A percentile compares a stretch with the other conserved stretches of the same genome.
Conservation (phyloP, 2,329 filamentous ascomycete species). For the Saccharata proteae region DNA sequence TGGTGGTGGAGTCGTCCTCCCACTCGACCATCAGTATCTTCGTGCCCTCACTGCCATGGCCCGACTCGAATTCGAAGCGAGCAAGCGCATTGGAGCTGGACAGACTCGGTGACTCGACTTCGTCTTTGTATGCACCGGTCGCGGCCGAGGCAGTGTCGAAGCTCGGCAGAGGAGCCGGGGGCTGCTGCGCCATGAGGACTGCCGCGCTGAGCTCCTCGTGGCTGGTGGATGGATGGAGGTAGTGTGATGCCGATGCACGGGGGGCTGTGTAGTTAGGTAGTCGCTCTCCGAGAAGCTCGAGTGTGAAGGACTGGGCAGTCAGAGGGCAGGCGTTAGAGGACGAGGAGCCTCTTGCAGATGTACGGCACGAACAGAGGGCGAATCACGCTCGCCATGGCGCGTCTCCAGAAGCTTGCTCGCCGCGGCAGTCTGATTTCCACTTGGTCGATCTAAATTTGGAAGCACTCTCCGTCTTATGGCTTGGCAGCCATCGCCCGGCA, state of each 20-base stretch:
- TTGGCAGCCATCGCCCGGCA: too few species aligned
- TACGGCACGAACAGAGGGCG: too few species aligned
- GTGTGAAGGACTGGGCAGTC: too few species aligned
- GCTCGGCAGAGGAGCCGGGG: conserved; percentile 19
- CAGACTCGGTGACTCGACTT: conserved; percentile 35
- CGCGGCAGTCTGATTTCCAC: conserved; percentile 7
- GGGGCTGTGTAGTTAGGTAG: too few species aligned
- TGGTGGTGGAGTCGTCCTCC: conserved; percentile 49
- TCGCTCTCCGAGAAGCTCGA: too few species aligned
- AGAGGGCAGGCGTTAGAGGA: too few species aligned
- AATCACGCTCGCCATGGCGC: conserved; percentile 6
- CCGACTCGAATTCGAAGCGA: conserved; percentile 76
- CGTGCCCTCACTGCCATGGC: conserved; percentile 67
- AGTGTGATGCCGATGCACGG: too few species aligned
- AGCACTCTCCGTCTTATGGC: conserved; percentile 8
- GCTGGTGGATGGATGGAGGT: too few species aligned
- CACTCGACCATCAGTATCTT: conserved; percentile 93
- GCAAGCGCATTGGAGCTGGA: conserved; percentile 51
- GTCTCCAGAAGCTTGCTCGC: conserved; percentile 4
- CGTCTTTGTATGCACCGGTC: conserved; percentile 20
- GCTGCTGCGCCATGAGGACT: conserved; percentile 14
- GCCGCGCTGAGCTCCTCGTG: too few species aligned
- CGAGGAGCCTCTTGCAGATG: too few species aligned
- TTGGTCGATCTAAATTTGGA: conserved; percentile 4
- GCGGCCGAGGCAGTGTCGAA: conserved; percentile 27